These are phyloP conservation scores for Populus ilicifolia DNA, from an alignment of 345 rosid genomes.

Conservation along the genomic window DNA sequence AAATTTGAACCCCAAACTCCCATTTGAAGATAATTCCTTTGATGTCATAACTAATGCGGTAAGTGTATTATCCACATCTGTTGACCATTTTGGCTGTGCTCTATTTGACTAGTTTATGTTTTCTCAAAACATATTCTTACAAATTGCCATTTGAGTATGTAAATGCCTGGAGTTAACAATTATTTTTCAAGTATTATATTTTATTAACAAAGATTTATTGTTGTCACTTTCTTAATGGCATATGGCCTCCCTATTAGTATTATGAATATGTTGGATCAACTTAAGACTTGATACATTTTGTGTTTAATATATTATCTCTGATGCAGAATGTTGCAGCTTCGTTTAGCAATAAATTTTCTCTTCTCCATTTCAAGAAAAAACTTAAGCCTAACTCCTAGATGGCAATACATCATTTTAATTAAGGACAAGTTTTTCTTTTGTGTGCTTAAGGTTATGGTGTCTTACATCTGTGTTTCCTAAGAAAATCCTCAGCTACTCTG, in stretches of 20 bases:
- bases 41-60: conserved; percentile 87
- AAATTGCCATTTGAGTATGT: background rate
- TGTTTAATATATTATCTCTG: background rate
- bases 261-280: background rate
- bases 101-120: background rate
- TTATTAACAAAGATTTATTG: too few relatives aligned
- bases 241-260: too few relatives aligned
- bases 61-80: conserved; percentile 13
- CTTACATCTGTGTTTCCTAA: background rate
- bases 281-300: background rate
- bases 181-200: background rate
- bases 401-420: too few relatives aligned
- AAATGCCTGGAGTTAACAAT: background rate
- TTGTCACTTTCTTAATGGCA: too few relatives aligned
- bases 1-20: conserved; percentile 67
- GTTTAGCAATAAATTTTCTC: background rate
- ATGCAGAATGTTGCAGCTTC: background rate
- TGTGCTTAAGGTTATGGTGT: too few relatives aligned
- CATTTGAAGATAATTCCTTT: conserved; percentile 77
- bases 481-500: background rate
- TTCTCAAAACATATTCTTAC: background rate
- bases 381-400: too few relatives aligned
- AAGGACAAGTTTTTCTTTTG: too few relatives aligned
- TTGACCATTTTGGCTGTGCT: background rate
- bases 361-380: background rate